Evolutionary conservation across 208 protist genomes (phyloP), one percentile per base, ranked within the genome.

Genomic region (Acanthamoeba triangularis): DNA sequence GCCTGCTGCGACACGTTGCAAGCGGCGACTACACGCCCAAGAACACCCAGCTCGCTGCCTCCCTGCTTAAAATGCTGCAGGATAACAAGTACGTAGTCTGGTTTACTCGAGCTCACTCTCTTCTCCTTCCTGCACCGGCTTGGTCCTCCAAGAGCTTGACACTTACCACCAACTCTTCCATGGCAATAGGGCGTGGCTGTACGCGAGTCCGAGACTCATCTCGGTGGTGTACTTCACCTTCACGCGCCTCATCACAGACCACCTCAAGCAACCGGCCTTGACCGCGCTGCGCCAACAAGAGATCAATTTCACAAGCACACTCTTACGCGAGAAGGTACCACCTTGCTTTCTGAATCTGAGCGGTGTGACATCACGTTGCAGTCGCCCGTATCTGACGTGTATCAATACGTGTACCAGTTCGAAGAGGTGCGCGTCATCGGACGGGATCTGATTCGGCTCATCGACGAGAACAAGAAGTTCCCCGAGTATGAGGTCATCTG

Each of bases 381-480:
- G 13, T 10, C 1, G 8, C 23, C 18, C 11, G 76, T 44, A 1
- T 44, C n/a, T 47, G 30, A 23, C 10, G 25, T 37, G 8, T 33
- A 23, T n/a, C 6, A 25, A 8, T 49, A 6, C n/a, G 2, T 78
- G 20, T 93, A 61, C 28, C 84, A 94, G 96, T 96, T 92, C 30
- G 61, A 84, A 23, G 95, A 96, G 41, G 90, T 82, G 52, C 20
- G 33, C 4, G 90, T 94, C 5, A 95, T 98, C 54, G 97, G 97
- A 25, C 90, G 97, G 59, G 97, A 98, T 74, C 59, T 97, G 5
- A n/a, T 98, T 14, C 80, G 97, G 35, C 59, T 97, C 35, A 54
- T 98, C n/a, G 76, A 95, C n/a, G 88, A 97, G 52, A n/a, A 97
- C 44, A 35, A 44, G 44, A 80, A 96, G 20, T 47, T 97, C 37